Conservation (phyloP, 345 rosid species). For the Heritiera fomes region DNA sequence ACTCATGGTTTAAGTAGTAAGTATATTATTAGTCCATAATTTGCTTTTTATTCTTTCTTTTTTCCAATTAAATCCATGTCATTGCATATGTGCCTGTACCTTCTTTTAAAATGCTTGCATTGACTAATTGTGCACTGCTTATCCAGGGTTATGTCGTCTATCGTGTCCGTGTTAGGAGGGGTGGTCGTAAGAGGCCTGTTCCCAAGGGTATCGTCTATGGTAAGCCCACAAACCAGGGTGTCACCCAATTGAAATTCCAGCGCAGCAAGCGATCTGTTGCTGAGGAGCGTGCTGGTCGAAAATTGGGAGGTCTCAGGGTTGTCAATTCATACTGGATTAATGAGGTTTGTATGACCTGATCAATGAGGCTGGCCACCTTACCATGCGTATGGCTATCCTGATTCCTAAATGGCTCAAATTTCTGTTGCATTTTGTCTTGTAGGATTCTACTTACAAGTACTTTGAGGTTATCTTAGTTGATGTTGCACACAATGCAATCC, state of each 20-base stretch:
- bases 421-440: neutral
- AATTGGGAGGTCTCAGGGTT: slow-evolving; percentile 90
- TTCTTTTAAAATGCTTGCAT: neutral
- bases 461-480: slow-evolving; percentile 87
- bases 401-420: neutral
- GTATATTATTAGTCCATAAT: neutral
- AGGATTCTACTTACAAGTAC: slow-evolving; percentile 98
- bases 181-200: slow-evolving; percentile 98
- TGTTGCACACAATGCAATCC: slow-evolving; percentile 75
- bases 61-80: neutral
- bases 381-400: no score
- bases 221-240: slow-evolving; percentile 88
- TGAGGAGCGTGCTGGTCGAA: slow-evolving; percentile 95
- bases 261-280: slow-evolving; percentile 98
- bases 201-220: slow-evolving; percentile 93
- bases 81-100: neutral
- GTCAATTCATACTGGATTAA: slow-evolving; percentile 97
- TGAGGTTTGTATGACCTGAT: slow-evolving; percentile 51
- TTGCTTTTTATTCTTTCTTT: neutral
- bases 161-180: slow-evolving; percentile 81
- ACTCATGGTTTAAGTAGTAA: neutral
- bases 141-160: slow-evolving; percentile 78
- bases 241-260: slow-evolving; percentile 95
- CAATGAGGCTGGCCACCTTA: neutral
- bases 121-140: neutral